phyloP scores from a whole-genome alignment of 2,329 filamentous ascomycete species.

The Fusarium mundagurra region DNA sequence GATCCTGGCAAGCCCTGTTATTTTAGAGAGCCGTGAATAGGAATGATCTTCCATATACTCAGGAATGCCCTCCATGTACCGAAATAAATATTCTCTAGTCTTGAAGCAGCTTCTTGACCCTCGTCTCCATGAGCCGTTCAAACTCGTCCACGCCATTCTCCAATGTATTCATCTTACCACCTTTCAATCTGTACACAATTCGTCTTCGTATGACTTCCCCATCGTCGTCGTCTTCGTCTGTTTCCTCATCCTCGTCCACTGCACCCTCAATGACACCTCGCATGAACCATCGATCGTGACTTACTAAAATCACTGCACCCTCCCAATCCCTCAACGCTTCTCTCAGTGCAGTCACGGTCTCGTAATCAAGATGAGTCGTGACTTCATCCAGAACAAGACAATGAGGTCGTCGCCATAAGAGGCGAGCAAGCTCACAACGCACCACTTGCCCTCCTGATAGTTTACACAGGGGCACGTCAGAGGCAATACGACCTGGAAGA shows the following conservation, averaged over 20 bases:
- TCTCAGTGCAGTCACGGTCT: slow-evolving; percentile 79
- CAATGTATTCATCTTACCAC: slow-evolving; percentile 65
- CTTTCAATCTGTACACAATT: slow-evolving; percentile 68
- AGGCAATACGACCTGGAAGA: slow-evolving; percentile 74
- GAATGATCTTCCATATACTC: background rate
- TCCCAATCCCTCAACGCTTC: slow-evolving; percentile 73
- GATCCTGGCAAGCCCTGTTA: slow-evolving; percentile 54
- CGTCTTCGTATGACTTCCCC: slow-evolving; percentile 60
- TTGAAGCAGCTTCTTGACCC: slow-evolving; percentile 58
- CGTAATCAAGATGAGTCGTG: slow-evolving; percentile 85
- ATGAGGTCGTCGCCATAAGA: slow-evolving; percentile 76
- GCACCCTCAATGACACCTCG: slow-evolving; percentile 68
- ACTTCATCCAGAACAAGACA: slow-evolving; percentile 82
- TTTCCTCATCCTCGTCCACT: slow-evolving; percentile 52
- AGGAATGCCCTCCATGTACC: background rate
- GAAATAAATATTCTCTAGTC: background rate
- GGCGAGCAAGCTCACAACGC: slow-evolving; percentile 69
- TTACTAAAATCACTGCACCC: slow-evolving; percentile 80
- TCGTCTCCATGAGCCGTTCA: slow-evolving; percentile 69
- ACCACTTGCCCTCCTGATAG: slow-evolving; percentile 85
- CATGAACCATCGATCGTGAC: slow-evolving; percentile 85
- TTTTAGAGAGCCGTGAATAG: slow-evolving; percentile 18
- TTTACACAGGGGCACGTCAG: slow-evolving; percentile 76
- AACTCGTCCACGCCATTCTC: slow-evolving; percentile 72
- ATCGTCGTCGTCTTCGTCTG: slow-evolving; percentile 49